Evolutionary conservation across 805 yeast genomes (phyloP).

Genomic region (Suhomyces xylopsoci): DNA sequence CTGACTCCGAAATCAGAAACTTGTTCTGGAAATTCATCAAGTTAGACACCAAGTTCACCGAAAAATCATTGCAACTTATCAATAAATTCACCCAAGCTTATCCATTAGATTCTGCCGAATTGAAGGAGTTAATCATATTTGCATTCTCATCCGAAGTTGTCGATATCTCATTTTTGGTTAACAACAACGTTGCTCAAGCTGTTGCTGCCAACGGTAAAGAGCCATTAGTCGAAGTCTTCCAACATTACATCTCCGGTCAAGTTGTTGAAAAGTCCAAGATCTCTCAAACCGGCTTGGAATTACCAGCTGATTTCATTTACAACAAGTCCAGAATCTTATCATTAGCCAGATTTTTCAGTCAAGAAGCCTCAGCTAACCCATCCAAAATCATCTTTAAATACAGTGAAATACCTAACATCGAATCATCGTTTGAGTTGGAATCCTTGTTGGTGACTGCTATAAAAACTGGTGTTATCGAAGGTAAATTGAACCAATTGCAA

Average conservation of each 20-base stretch:
- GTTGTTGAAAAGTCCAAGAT: constrained; percentile 20
- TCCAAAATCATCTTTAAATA: constrained; percentile 30
- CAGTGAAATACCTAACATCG: constrained; percentile 33
- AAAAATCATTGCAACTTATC: constrained; percentile 32
- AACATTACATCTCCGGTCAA: constrained; percentile 35
- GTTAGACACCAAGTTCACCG: constrained; percentile 31
- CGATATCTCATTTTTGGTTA: constrained; percentile 42
- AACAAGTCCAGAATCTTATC: constrained; percentile 40
- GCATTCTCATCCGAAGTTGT: constrained; percentile 35
- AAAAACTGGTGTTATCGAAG: constrained; percentile 44
- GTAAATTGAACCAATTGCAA: constrained; percentile 43
- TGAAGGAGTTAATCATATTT: constrained; percentile 31
- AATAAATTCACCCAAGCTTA: constrained; percentile 31
- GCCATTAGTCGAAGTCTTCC: constrained; percentile 27
- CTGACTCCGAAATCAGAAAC: constrained; percentile 25
- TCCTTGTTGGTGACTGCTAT: constrained; percentile 39
- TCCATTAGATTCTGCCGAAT: constrained; percentile 21
- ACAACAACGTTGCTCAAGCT: constrained; percentile 37
- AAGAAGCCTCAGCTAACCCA: constrained; percentile 14
- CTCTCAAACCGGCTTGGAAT: constrained; percentile 12
- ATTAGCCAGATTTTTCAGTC: constrained; percentile 34
- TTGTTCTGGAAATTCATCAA: constrained; percentile 38
- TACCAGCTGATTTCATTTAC: constrained; percentile 22
- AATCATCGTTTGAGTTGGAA: constrained; percentile 34
- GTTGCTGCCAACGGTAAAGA: constrained; percentile 25